Evolutionary conservation across 2,329 filamentous ascomycete genomes (phyloP).

Genomic region (Cadophora luteo-olivacea): DNA sequence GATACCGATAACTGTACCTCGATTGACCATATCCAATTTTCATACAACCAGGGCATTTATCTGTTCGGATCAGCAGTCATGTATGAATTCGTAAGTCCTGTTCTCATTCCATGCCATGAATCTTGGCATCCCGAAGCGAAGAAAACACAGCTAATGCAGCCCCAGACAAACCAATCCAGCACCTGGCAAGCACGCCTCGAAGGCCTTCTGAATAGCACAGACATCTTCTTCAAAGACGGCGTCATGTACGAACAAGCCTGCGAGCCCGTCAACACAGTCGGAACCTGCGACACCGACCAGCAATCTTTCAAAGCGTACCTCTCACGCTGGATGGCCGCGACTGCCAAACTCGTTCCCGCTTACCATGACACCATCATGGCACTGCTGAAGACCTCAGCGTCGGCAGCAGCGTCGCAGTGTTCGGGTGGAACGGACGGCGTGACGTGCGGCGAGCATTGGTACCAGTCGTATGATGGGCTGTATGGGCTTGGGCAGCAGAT

Average conservation of each 20-base stretch:
- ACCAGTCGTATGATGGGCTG: conserved; percentile 58
- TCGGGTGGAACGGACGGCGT: conserved; percentile 61
- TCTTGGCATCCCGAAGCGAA: conserved; percentile 3
- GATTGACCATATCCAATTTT: conserved; percentile 67
- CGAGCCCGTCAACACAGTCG: conserved; percentile 51
- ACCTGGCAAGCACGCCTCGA: conserved; percentile 64
- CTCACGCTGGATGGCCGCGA: conserved; percentile 65
- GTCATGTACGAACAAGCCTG: conserved; percentile 56
- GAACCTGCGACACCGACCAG: conserved; percentile 67
- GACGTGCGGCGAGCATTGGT: conserved; percentile 68
- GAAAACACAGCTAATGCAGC: conserved; percentile 20
- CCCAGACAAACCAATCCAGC: conserved; percentile 39
- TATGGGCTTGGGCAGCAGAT: conserved; percentile 74
- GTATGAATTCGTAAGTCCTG: conserved; percentile 54
- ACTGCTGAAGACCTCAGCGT: conserved; percentile 60
- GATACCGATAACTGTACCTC: conserved; percentile 62
- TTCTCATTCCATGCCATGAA: neutral
- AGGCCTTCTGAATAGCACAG: conserved; percentile 58
- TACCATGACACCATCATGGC: conserved; percentile 60
- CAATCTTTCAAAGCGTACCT: conserved; percentile 70
- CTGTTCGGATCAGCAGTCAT: conserved; percentile 61
- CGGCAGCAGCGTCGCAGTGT: conserved; percentile 62
- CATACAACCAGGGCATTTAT: conserved; percentile 71
- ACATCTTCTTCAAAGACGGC: conserved; percentile 61
- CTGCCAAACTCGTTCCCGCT: conserved; percentile 68